These are phyloP conservation scores for Zymoseptoria passerinii DNA, from an alignment of 2,329 filamentous ascomycete species.

Conservation along the genomic window DNA sequence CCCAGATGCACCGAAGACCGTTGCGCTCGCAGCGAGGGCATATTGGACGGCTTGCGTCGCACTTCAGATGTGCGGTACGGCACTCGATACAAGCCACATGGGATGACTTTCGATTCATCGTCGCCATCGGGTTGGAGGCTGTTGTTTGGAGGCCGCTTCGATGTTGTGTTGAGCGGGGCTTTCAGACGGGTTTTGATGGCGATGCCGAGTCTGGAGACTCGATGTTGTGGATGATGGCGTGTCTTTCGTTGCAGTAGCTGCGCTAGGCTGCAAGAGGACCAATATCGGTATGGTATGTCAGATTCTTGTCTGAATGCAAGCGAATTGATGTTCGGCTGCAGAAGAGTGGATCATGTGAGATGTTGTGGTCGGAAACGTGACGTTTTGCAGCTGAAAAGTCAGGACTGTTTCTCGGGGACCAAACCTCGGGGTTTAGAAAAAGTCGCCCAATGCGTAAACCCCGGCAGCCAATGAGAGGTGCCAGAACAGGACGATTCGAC, in stretches of 20 bases:
- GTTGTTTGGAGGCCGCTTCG: no score
- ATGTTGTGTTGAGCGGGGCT: no score
- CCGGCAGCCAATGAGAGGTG: neutral
- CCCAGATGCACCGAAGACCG: constrained; percentile 58
- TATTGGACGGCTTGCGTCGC: constrained; percentile 57
- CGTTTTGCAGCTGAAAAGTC: neutral
- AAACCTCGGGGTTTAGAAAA: neutral
- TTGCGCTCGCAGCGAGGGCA: constrained; percentile 58
- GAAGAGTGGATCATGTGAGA: neutral
- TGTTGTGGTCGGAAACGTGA: neutral
- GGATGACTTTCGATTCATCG: neutral
- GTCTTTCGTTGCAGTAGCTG: no score
- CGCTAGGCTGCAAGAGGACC: no score
- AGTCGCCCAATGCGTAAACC: neutral
- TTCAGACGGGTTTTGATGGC: no score
- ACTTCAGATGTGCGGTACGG: constrained; percentile 62
- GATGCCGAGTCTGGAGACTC: no score
- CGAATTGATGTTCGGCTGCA: neutral
- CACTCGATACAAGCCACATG: constrained; percentile 34
- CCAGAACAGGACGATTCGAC: neutral
- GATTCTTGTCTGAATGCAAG: neutral
- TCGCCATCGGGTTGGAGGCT: no score
- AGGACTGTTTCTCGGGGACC: neutral
- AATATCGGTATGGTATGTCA: no score
- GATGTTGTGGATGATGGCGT: no score